phyloP scores from a whole-genome alignment of 805 yeast genomes.

The Ogataea thermomethanolica region DNA sequence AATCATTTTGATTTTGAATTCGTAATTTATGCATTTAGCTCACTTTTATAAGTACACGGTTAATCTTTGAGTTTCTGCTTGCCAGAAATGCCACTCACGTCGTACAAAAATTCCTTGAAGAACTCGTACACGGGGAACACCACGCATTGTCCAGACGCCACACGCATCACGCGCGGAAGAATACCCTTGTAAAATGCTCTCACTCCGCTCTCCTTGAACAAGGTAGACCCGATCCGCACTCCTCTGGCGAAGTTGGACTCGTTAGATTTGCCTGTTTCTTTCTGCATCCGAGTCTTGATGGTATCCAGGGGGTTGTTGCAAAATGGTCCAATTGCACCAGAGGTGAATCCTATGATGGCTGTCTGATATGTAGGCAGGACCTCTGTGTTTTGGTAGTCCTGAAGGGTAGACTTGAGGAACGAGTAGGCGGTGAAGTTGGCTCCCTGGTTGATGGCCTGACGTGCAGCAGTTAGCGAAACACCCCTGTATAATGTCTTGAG shows the following conservation, averaged over 20 bases:
- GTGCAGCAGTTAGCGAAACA: constrained; percentile 90
- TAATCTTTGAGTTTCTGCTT: constrained; percentile 18
- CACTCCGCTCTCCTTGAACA: constrained; percentile 86
- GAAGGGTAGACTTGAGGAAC: constrained; percentile 68
- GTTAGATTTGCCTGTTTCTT: constrained; percentile 66
- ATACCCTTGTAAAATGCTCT: constrained; percentile 92
- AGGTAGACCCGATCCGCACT: constrained; percentile 70
- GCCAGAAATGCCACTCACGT: constrained; percentile 25
- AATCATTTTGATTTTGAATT: too few species aligned
- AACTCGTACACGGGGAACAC: constrained; percentile 95
- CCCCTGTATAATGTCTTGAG: constrained; percentile 86
- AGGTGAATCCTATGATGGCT: constrained; percentile 80
- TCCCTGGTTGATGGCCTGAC: constrained; percentile 98
- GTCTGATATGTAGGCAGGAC: constrained; percentile 92
- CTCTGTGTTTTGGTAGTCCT: constrained; percentile 52
- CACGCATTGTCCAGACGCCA: constrained; percentile 99
- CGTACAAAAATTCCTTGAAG: constrained; percentile 64
- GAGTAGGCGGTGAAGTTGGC: constrained; percentile 96
- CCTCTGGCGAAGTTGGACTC: constrained; percentile 74
- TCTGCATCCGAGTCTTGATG: constrained; percentile 94
- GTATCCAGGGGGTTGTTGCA: constrained; percentile 97
- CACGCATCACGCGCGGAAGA: constrained; percentile 98
- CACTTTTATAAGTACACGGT: constrained; percentile 1
- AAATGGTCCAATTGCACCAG: constrained; percentile 97
- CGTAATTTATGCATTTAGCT: too few species aligned